Base-by-base conservation (phyloP, 768 basidiomycete species). In the Filobasidium wieringae region DNA sequence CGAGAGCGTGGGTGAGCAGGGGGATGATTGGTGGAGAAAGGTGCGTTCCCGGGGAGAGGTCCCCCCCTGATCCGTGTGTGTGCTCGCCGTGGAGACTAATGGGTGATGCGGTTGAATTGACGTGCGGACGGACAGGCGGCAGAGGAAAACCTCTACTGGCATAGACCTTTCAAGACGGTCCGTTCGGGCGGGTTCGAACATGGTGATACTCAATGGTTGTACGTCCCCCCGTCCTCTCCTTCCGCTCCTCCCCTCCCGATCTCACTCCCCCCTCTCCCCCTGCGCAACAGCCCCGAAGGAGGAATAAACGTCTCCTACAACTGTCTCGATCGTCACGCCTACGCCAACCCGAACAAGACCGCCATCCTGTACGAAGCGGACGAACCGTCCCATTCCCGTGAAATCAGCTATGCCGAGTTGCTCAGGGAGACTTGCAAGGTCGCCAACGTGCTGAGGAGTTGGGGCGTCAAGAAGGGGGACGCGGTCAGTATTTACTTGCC, bases 331-430 rank as follows among this genome's bases (percentile, higher is more conserved):
- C 82, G 93, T 57, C 92, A 89, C 85, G 93, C 88, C 15, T 91
- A 85, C 77, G 81, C 83, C 70, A 77, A 91, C 68, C 95, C 93
- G 0, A 77, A 95, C 72, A 77, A 76, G 87, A 83, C 84, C 27
- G 93, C 93, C 29, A 95, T 97, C 75, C 91, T 97, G 74, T 99
- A 92, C 77, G 93, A 99, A 74, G 92, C 91, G 1, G 93, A 99
- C 68, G 93, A 99, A 72, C 86, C 91, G 0, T 83, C 80, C 55
- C 80, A 88, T 47, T 86, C 88, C 50, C 72, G 81, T 59, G 79
- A 84, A 47, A 79, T 97, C 72, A 78, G 84, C 24, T 99, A 87
- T 72, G 79, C 80, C 17, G 82, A 95, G 71, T 85, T 99, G 56
- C 80, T 96, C 41, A 85, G 82, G 58, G 89, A 96, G 72, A 92